Base-by-base conservation (phyloP, 2,329 filamentous ascomycete species). In the Leptographium galeiforme region DNA sequence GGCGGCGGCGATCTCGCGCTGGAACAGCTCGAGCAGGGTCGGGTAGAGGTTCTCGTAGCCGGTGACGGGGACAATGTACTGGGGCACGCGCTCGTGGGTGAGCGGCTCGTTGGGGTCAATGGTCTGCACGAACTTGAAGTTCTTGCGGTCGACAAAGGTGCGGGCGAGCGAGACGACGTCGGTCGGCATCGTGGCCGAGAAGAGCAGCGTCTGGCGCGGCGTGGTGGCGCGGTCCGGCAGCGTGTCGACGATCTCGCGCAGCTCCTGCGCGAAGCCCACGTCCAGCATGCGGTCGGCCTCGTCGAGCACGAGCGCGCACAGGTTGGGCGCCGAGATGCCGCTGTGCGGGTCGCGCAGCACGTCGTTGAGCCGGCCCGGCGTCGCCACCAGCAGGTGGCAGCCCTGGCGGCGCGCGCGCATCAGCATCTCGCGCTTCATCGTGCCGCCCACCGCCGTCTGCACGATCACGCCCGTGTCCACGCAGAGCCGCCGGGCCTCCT, bases 281-380 rank as follows among this genome's bases (percentile, higher is more conserved):
- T 98, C 93, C 65, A 98, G 79, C 87, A 98, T 96, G 62, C 93
- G 87, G 70, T 98, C 93, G 62, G 93, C 93, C 75, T 98, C 93
- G 62, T 98, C 93, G 48, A 98, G 84, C 59, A 97, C 89, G 47
- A 98, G 77, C 60, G 93, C 54, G 66, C 89, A 86, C 73, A 97
- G 84, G 67, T 87, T 90, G 67, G 64, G 89, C 68, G 87, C 86
- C 25, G 73, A 71, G 41, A 95, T 78, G 30, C 79, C 77, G 54
- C 75, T 79, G 53, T 65, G 63, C 0, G 72, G 68, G 62, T 95
- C 88, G 4, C 75, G 75, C 32, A 96, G 74, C 41, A 95, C 75
- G 66, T 98, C 93, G 62, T 85, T 77, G 46, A 97, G 72, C 58
- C 93, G 85, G 34, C 93, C 93, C 1, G 93, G 93, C 0, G 93